phyloP scores from a whole-genome alignment of 2,329 filamentous ascomycete species.

The Ceratocystis variospora region DNA sequence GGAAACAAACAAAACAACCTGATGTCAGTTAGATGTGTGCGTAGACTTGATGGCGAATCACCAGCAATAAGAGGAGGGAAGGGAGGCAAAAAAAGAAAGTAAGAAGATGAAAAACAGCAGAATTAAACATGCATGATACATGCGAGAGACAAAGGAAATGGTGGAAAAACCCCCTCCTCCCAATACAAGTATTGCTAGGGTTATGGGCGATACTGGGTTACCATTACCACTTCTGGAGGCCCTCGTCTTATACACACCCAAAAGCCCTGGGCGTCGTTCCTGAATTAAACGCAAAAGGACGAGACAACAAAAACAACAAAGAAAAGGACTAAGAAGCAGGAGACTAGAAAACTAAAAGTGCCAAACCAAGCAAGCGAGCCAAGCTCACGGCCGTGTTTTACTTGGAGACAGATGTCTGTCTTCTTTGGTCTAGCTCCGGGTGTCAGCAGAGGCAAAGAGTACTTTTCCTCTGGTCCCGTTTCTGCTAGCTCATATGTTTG shows the following conservation, averaged over 20 bases:
- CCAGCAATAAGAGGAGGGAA: not conserved
- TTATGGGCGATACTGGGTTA: not conserved
- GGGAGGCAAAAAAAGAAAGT: not conserved
- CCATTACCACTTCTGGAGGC: not conserved
- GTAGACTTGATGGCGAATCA: not conserved
- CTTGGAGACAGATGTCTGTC: no score
- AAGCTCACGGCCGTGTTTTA: no score
- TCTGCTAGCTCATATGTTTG: not conserved
- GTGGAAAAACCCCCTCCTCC: not conserved
- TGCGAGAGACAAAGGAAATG: not conserved
- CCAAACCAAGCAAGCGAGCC: no score
- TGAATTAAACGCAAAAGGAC: not conserved
- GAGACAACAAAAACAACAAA: not conserved
- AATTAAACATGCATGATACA: not conserved
- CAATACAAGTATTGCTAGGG: not conserved
- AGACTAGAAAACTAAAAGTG: not conserved
- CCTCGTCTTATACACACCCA: not conserved
- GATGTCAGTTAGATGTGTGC: not conserved
- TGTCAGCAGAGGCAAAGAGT: no score
- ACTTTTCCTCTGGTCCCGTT: no score
- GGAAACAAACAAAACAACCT: not conserved
- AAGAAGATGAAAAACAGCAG: not conserved
- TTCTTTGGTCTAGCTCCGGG: no score
- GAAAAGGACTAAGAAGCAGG: not conserved
- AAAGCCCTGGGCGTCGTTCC: not conserved